Percentiles rank a stretch among this genome's conserved stretches.
phyloP scores from a whole-genome alignment of 2,329 filamentous ascomycete species.

The Fusarium luffae region DNA sequence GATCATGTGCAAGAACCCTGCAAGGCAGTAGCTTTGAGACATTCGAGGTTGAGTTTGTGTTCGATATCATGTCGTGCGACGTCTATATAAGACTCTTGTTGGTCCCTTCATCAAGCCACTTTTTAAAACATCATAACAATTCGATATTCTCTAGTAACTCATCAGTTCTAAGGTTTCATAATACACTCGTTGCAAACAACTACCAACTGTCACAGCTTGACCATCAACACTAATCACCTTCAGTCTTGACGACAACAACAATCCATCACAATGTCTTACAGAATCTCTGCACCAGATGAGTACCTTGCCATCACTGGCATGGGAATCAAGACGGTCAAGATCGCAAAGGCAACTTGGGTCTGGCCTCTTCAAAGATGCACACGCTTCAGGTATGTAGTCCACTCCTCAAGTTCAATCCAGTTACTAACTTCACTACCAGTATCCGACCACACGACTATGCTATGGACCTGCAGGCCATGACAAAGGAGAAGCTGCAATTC shows the following conservation, averaged over 20 bases:
- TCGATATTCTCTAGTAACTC: constrained; percentile 5
- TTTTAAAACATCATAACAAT: neutral
- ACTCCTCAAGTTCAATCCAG: rapidly evolving
- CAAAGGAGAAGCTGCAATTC: constrained; percentile 87
- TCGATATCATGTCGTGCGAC: neutral
- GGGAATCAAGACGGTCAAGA: constrained; percentile 77
- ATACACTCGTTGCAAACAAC: constrained; percentile 16
- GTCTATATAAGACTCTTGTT: constrained; percentile 25
- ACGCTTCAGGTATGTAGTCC: constrained; percentile 55
- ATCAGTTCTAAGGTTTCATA: constrained; percentile 10
- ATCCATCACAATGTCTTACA: constrained; percentile 64
- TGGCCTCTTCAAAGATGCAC: constrained; percentile 75
- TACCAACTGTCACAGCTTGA: neutral
- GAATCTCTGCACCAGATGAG: constrained; percentile 78
- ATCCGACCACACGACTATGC: constrained; percentile 84
- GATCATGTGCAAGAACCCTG: constrained; percentile 1
- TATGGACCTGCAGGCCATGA: constrained; percentile 89
- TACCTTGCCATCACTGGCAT: constrained; percentile 90
- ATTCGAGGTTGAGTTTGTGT: neutral
- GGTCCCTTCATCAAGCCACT: constrained; percentile 2
- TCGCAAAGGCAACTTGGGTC: constrained; percentile 81
- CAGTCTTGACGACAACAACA: neutral
- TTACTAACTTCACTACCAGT: constrained; percentile 46
- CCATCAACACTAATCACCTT: neutral
- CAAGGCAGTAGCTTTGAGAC: neutral